phyloP scores from a whole-genome alignment of 805 yeast genomes.

The Priceomyces medius region DNA sequence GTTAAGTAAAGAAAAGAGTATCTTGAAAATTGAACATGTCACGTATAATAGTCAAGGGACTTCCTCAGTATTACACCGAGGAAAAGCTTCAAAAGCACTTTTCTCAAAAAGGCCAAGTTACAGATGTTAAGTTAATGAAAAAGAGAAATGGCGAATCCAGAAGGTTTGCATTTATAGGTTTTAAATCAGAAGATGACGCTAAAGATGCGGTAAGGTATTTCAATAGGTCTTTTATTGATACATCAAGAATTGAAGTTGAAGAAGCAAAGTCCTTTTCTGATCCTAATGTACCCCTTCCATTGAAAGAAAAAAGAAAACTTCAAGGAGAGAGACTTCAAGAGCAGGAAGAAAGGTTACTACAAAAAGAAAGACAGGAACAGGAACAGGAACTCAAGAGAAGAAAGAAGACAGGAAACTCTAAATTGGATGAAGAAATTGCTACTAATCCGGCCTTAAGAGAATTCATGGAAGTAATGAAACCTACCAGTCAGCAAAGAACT shows the following conservation, averaged over 20 bases:
- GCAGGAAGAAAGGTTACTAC: conserved; percentile 42
- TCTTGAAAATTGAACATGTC: conserved; percentile 49
- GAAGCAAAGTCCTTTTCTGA: conserved; percentile 85
- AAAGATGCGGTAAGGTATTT: conserved; percentile 72
- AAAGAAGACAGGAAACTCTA: conserved; percentile 27
- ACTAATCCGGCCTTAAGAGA: conserved; percentile 71
- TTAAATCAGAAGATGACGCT: conserved; percentile 71
- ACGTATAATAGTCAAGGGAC: conserved; percentile 86
- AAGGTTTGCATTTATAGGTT: conserved; percentile 92
- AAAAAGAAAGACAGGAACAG: conserved; percentile 32
- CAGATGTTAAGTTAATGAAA: conserved; percentile 85
- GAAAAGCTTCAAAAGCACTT: conserved; percentile 70
- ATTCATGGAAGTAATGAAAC: conserved; percentile 80
- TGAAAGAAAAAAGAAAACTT: conserved; percentile 36
- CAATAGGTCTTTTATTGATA: conserved; percentile 77
- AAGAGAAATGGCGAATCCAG: conserved; percentile 84
- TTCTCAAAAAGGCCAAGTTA: conserved; percentile 58
- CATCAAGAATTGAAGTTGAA: conserved; percentile 74
- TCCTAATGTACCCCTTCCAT: conserved; percentile 70
- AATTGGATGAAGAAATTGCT: conserved; percentile 60
- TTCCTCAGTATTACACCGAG: conserved; percentile 77
- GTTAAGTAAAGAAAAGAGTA: background rate
- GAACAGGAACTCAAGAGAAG: conserved; percentile 37
- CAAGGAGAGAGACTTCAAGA: conserved; percentile 46
- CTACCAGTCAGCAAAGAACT: conserved; percentile 64